Evolutionary conservation across 2,329 filamentous ascomycete genomes (phyloP).

Genomic region (Claviceps capensis): DNA sequence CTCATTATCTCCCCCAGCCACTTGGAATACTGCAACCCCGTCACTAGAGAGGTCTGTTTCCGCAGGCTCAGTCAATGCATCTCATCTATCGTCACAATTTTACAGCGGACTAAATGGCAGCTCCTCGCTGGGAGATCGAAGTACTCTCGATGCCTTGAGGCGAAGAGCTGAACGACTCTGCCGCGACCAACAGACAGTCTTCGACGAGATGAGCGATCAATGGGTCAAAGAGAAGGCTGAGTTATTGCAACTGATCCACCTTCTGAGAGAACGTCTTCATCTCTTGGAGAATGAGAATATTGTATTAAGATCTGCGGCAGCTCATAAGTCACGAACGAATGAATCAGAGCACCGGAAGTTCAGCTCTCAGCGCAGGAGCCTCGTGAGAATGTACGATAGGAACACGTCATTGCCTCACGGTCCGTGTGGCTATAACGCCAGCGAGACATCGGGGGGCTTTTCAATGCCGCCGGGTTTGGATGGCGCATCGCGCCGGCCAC

Average conservation of each 20-base stretch:
- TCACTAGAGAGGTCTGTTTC: conserved; percentile 17
- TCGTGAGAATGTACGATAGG: conserved; percentile 10
- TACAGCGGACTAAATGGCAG: conserved; percentile 28
- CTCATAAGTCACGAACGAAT: conserved; percentile 16
- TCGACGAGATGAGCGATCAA: conserved; percentile 34
- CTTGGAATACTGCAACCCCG: conserved; percentile 7
- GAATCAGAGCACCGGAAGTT: conserved; percentile 17
- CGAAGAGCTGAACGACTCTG: conserved; percentile 42
- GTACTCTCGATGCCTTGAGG: conserved; percentile 38
- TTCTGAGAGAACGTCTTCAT: conserved; percentile 25
- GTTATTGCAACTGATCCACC: conserved; percentile 27
- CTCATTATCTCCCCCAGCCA: conserved; percentile 4
- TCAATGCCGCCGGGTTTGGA: conserved; percentile 20
- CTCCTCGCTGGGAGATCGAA: conserved; percentile 21
- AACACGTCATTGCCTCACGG: conserved; percentile 8
- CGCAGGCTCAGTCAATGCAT: conserved; percentile 17
- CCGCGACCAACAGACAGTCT: conserved; percentile 37
- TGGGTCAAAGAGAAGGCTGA: conserved; percentile 32
- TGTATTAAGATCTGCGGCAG: conserved; percentile 17
- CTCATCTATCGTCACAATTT: conserved; percentile 22
- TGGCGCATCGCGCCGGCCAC: conserved; percentile 21
- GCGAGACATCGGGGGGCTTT: conserved; percentile 11
- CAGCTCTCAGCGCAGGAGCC: conserved; percentile 15
- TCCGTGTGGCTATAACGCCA: conserved; percentile 9
- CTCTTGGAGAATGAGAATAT: conserved; percentile 24